phyloP scores from a whole-genome alignment of 2,329 filamentous ascomycete species.

The Spiromastix sp. region DNA sequence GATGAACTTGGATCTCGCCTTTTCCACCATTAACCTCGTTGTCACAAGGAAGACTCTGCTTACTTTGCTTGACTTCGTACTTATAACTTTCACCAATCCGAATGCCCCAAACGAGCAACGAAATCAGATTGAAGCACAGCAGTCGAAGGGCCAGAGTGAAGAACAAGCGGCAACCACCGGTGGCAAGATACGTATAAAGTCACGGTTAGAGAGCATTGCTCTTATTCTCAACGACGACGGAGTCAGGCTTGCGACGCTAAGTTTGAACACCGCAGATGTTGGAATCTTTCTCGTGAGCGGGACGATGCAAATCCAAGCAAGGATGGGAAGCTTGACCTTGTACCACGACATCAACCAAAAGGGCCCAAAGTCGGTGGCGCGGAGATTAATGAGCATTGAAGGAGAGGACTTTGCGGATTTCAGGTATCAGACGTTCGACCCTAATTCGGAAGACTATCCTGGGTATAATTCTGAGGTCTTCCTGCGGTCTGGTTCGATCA shows the following conservation, averaged over 20 bases:
- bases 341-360: conserved; percentile 92
- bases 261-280: conserved; percentile 84
- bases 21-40: conserved; percentile 93
- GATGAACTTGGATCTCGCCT: conserved; percentile 78
- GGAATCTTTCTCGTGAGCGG: conserved; percentile 78
- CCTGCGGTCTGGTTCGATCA: conserved; percentile 85
- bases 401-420: conserved; percentile 95
- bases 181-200: conserved; percentile 85
- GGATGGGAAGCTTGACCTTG: conserved; percentile 76
- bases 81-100: conserved; percentile 74
- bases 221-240: conserved; percentile 97
- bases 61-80: conserved; percentile 85
- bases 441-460: conserved; percentile 65
- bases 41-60: conserved; percentile 88
- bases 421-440: conserved; percentile 90
- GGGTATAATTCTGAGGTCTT: conserved; percentile 91
- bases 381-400: conserved; percentile 86
- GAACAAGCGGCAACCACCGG: conserved; percentile 26
- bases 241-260: conserved; percentile 83
- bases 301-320: conserved; percentile 78
- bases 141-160: conserved; percentile 18
- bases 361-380: conserved; percentile 69
- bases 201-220: conserved; percentile 84
- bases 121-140: conserved; percentile 20
- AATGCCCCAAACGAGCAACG: conserved; percentile 36